Conservation (phyloP, 2,329 filamentous ascomycete species). For the Claviceps citrina region DNA sequence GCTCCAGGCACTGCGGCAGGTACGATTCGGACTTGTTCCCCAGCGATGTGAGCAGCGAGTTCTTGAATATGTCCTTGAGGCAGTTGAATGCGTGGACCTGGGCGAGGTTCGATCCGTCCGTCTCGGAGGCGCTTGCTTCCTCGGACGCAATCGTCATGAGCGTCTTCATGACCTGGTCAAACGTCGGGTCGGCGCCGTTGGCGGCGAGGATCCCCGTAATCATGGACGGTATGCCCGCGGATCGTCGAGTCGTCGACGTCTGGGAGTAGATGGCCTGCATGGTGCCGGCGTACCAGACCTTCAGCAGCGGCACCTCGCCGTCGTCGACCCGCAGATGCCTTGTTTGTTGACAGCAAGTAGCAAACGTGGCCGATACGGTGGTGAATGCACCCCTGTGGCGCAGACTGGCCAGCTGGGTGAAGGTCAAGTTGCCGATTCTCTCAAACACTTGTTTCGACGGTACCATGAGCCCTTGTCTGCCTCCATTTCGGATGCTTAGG, state of each 20-base stretch:
- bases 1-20: slow-evolving; percentile 55
- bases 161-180: slow-evolving; percentile 47
- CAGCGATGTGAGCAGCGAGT: slow-evolving; percentile 57
- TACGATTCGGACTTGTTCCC: slow-evolving; percentile 58
- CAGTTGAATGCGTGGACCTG: slow-evolving; percentile 95
- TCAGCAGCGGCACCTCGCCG: slow-evolving; percentile 32
- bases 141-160: slow-evolving; percentile 43
- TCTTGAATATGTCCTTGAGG: slow-evolving; percentile 81
- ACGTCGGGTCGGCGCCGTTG: slow-evolving; percentile 42
- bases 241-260: slow-evolving; percentile 71
- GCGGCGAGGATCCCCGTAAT: slow-evolving; percentile 67
- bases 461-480: slow-evolving; percentile 28
- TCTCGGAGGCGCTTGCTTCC: slow-evolving; percentile 37
- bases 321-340: slow-evolving; percentile 27
- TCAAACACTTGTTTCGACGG: slow-evolving; percentile 41
- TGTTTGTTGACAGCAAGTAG: slow-evolving; percentile 56
- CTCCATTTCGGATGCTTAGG: slow-evolving; percentile 34
- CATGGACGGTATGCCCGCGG: slow-evolving; percentile 78
- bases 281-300: slow-evolving; percentile 58
- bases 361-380: slow-evolving; percentile 79
- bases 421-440: slow-evolving; percentile 56
- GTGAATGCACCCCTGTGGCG: slow-evolving; percentile 88
- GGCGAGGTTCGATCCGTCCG: slow-evolving; percentile 53
- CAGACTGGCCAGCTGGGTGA: slow-evolving; percentile 66
- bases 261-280: slow-evolving; percentile 58